Evolutionary conservation across 306 rosid genomes (phyloP).

Genomic region (Vachellia pachyceras): DNA sequence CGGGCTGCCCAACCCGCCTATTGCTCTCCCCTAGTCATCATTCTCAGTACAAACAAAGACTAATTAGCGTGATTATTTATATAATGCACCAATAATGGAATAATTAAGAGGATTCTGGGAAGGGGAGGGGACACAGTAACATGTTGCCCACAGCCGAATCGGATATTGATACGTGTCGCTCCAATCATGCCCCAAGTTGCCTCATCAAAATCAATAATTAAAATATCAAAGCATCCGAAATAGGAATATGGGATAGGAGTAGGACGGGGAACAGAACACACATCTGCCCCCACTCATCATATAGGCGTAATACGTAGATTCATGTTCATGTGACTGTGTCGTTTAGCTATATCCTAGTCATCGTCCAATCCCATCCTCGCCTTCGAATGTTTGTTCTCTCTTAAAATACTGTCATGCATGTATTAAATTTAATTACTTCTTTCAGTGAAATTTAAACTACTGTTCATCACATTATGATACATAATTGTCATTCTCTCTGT

Average conservation of each 20-base stretch:
- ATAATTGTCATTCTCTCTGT: no score
- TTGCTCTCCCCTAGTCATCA: no score
- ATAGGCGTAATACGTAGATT: slow-evolving; percentile 40
- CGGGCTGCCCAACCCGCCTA: no score
- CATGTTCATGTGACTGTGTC: background rate
- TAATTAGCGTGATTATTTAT: background rate
- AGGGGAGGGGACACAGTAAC: slow-evolving; percentile 30
- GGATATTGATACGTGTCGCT: background rate
- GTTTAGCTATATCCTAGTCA: background rate
- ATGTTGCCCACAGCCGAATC: slow-evolving; percentile 30
- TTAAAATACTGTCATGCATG: no score
- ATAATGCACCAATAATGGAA: no score
- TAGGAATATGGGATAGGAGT: background rate
- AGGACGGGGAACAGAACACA: background rate
- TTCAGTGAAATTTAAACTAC: no score
- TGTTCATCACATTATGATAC: no score
- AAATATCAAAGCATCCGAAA: background rate
- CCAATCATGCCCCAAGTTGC: background rate
- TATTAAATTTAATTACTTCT: no score
- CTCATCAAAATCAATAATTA: background rate
- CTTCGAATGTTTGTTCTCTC: background rate
- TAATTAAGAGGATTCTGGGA: slow-evolving; percentile 2
- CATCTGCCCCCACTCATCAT: no score
- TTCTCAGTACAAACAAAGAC: background rate
- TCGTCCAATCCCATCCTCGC: slow-evolving; percentile 9